A percentile compares a stretch with the other conserved stretches of the same genome.
Conservation (phyloP, 1,284 basidiomycete species). For the Rhodotorula glutinis region DNA sequence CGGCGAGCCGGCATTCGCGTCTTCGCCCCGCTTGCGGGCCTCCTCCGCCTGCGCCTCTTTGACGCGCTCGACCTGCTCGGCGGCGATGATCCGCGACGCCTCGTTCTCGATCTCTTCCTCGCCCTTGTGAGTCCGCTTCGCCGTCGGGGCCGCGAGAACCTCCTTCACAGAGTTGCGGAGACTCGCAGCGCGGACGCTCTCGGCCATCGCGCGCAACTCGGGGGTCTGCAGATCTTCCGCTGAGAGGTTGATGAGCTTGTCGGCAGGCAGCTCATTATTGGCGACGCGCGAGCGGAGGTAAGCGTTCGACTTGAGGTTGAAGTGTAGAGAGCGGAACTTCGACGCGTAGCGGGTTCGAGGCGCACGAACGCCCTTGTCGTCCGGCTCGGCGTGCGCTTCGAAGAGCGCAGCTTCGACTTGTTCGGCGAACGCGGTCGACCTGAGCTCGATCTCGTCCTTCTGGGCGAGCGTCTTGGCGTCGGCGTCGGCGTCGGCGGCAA, state of each 20-base stretch:
- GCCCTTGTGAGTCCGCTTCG: constrained; percentile 85
- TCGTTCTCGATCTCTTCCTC: constrained; percentile 77
- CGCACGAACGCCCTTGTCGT: constrained; percentile 30
- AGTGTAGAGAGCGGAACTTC: constrained; percentile 44
- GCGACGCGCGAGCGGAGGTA: constrained; percentile 56
- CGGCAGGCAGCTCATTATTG: constrained; percentile 61
- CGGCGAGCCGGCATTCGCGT: not conserved
- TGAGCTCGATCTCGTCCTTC: constrained; percentile 20
- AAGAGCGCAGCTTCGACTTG: constrained; percentile 42
- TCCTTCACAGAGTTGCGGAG: constrained; percentile 76
- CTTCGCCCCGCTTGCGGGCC: constrained; percentile 14
- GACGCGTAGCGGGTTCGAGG: constrained; percentile 41
- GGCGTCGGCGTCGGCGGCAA: constrained; percentile 12
- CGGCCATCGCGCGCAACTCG: constrained; percentile 72
- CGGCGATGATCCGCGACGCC: constrained; percentile 24
- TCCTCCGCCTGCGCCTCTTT: constrained; percentile 13
- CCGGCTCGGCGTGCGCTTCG: constrained; percentile 37
- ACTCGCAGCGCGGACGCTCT: constrained; percentile 70
- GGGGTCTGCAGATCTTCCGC: constrained; percentile 79
- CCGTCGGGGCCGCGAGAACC: constrained; percentile 64
- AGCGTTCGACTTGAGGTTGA: constrained; percentile 44
- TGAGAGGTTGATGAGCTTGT: constrained; percentile 72
- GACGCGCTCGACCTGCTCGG: constrained; percentile 22
- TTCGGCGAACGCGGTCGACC: constrained; percentile 33
- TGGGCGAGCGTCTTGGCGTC: not conserved